phyloP scores from a whole-genome alignment of 2,329 filamentous ascomycete genomes.

The Aspergillus floridensis region DNA sequence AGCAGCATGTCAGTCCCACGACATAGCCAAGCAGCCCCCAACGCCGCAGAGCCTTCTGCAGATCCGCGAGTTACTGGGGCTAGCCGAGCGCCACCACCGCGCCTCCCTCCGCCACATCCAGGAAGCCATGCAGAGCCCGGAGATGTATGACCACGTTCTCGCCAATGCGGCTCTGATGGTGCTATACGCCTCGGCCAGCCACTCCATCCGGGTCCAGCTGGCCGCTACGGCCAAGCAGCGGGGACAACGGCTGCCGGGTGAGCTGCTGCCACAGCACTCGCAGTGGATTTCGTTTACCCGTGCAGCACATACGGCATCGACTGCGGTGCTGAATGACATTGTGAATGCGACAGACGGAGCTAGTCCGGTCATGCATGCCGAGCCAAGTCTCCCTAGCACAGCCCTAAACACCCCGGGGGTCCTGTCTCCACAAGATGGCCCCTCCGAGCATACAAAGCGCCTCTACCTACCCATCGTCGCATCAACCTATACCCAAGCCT shows the following conservation, averaged over 20 bases:
- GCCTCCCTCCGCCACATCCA: conserved; percentile 41
- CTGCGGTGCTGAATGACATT: conserved; percentile 28
- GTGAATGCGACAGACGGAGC: background rate
- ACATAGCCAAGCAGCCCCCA: conserved; percentile 13
- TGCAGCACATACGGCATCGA: conserved; percentile 36
- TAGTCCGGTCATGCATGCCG: conserved; percentile 1
- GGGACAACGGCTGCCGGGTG: conserved; percentile 17
- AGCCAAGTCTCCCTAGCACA: background rate
- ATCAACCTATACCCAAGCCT: conserved; percentile 16
- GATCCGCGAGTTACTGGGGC: conserved; percentile 17
- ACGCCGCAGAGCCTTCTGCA: conserved; percentile 18
- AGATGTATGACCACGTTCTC: conserved; percentile 37
- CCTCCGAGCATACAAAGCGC: conserved; percentile 17
- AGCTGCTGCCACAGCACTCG: conserved; percentile 33
- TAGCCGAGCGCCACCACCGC: conserved; percentile 41
- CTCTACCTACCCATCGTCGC: conserved; percentile 18
- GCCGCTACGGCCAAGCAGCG: conserved; percentile 20
- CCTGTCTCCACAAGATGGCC: conserved; percentile 16
- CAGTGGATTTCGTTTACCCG: conserved; percentile 43
- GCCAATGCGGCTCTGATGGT: conserved; percentile 46
- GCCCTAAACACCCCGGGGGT: background rate
- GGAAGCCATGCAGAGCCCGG: conserved; percentile 28
- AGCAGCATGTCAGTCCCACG: conserved; percentile 41
- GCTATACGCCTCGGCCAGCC: conserved; percentile 41
- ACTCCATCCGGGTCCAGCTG: conserved; percentile 38